Evolutionary conservation across 768 basidiomycete species (phyloP), one percentile per base, ranked within the genome.

Genomic region (Mycena vitilis): DNA sequence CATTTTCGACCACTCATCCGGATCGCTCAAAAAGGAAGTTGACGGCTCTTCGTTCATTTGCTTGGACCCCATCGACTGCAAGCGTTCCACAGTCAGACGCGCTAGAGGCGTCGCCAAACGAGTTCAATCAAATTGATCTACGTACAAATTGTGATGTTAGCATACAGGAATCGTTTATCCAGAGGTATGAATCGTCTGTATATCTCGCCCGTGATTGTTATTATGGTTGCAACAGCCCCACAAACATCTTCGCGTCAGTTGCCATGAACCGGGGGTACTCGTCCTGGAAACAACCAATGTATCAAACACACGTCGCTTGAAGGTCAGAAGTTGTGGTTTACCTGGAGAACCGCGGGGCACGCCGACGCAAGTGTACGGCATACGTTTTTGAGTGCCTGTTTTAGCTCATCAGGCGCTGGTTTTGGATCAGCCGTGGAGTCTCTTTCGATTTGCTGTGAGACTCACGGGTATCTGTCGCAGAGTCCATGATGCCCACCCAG

Each of bases 301-400:
- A 51, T 48, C 8, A 61, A 34, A 37, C 54, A 6, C 9, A 55
- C 44, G 23, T 23, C n/a, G 38, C 23, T 37, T 15, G 16, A 60
- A 20, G 23, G 30, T 5, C 23, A 22, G 10, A 30, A 44, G 44
- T 30, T 20, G 2, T 9, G 12, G 7, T 42, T 25, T 12, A 69
- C 68, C 63, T 69, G 59, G 22, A 69, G 67, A 18, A 72, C 54
- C 23, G 66, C 60, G 13, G 70, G 70, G 44, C 66, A 71, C 7
- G 52, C 70, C 42, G 48, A n/a, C 22, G 63, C 62, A 34, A 71
- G 66, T 7, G 18, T n/a, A 12, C 51, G 60, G 22, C 60, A 66
- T 1, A 72, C 64, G 15, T 36, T 66, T 42, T 62, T 49, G n/a
- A 71, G 63, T 47, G 60, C 71, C 45, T 23, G 59, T 36, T 60